phyloP scores from a whole-genome alignment of 2,329 filamentous ascomycete species.

The Ilyonectria robusta region DNA sequence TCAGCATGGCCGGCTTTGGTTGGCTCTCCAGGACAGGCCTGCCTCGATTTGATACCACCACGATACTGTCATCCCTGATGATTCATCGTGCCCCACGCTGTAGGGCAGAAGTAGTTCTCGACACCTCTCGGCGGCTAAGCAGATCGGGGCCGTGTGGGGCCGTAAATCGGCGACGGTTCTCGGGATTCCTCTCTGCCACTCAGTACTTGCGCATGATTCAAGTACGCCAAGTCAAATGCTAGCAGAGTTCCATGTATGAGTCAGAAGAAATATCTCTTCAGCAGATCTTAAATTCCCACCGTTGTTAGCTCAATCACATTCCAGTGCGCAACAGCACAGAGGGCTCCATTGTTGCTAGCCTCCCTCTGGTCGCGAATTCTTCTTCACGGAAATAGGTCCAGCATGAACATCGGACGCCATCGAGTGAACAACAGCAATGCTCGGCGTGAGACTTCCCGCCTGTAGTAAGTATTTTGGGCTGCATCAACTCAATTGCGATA shows the following conservation, averaged over 20 bases:
- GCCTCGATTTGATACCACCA: neutral
- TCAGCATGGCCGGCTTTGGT: constrained; percentile 15
- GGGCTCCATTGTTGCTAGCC: neutral
- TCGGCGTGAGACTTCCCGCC: neutral
- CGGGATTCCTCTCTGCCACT: neutral
- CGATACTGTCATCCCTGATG: neutral
- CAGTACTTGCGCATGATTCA: too few relatives aligned
- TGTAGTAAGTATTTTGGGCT: neutral
- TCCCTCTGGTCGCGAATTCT: neutral
- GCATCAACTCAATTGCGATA: neutral
- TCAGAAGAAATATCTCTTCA: neutral
- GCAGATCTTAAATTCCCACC: neutral
- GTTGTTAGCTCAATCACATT: neutral
- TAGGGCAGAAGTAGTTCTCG: neutral
- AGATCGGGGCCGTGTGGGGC: neutral
- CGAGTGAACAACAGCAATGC: neutral
- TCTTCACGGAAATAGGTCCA: neutral
- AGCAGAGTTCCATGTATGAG: neutral
- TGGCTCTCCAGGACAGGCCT: neutral
- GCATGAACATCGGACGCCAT: neutral
- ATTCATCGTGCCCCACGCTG: neutral
- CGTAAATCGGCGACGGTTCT: neutral
- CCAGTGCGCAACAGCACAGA: neutral
- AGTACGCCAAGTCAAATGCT: too few relatives aligned
- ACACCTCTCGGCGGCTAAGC: neutral